Evolutionary conservation across 257 asterid species (phyloP).

Genomic region (Prunella vulgaris): DNA sequence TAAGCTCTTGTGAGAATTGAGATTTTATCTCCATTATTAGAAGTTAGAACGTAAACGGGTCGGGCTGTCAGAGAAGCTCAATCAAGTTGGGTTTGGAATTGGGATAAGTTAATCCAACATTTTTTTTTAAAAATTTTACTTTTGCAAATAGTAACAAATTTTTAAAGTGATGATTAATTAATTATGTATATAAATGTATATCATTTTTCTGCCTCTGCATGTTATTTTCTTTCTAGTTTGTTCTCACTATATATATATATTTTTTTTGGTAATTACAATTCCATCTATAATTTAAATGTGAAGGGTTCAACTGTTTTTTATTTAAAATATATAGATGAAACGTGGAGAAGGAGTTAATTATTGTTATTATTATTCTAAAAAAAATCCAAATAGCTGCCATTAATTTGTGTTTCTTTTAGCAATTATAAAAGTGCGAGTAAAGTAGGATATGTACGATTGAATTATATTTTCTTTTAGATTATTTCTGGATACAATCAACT

Average conservation of each 20-base stretch:
- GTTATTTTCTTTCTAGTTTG: not conserved
- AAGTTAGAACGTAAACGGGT: not conserved
- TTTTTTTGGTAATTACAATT: no score
- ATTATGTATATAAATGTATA: not conserved
- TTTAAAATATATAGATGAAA: not conserved
- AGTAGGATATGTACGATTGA: not conserved
- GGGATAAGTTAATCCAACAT: not conserved
- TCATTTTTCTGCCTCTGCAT: no score
- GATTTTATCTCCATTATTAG: not conserved
- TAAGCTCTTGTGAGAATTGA: not conserved
- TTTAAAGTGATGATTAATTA: no score
- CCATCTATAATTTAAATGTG: not conserved
- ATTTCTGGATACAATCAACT: no score
- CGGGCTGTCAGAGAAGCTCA: no score
- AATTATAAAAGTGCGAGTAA: not conserved
- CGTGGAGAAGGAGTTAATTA: not conserved
- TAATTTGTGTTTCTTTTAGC: no score
- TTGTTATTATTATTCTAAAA: no score
- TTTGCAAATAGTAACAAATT: not conserved
- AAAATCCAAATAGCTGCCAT: not conserved
- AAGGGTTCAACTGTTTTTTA: not conserved
- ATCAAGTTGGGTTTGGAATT: not conserved
- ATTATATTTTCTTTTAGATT: not conserved
- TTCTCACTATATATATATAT: no score
- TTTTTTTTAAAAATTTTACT: no score